phyloP scores from a whole-genome alignment of 208 protist species.

The Crithidia mellificae region DNA sequence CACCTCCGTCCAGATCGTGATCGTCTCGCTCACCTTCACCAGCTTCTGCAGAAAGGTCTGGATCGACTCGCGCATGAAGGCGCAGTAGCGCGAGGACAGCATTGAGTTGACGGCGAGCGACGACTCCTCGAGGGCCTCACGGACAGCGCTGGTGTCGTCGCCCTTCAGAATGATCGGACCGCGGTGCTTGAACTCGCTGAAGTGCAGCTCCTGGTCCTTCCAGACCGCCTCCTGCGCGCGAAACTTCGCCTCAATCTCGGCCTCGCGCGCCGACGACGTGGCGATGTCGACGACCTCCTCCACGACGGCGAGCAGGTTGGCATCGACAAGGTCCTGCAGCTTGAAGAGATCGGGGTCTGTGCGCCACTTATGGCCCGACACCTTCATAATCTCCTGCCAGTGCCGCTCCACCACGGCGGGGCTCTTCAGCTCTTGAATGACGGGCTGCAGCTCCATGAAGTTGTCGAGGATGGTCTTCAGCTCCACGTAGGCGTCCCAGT shows the following conservation, averaged over 20 bases:
- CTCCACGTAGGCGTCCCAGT: slow-evolving; percentile 95
- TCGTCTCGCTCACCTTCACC: slow-evolving; percentile 90
- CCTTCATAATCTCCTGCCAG: slow-evolving; percentile 95
- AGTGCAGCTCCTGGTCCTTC: slow-evolving; percentile 93
- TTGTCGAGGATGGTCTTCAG: slow-evolving; percentile 95
- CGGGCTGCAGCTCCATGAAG: slow-evolving; percentile 94
- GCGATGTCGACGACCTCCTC: slow-evolving; percentile 97
- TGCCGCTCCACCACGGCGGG: slow-evolving; percentile 93
- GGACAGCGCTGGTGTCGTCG: slow-evolving; percentile 86
- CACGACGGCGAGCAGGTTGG: slow-evolving; percentile 79
- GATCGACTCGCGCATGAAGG: slow-evolving; percentile 93
- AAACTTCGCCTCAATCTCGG: slow-evolving; percentile 95
- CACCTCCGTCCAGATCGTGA: slow-evolving; percentile 93
- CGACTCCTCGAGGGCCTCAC: slow-evolving; percentile 94
- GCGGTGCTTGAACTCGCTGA: slow-evolving; percentile 94
- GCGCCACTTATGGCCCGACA: slow-evolving; percentile 86
- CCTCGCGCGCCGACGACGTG: slow-evolving; percentile 94
- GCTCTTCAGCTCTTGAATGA: slow-evolving; percentile 93
- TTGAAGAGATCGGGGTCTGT: slow-evolving; percentile 94
- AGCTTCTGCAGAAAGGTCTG: slow-evolving; percentile 92
- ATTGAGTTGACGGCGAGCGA: slow-evolving; percentile 94
- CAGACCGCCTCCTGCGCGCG: slow-evolving; percentile 89
- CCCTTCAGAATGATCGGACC: slow-evolving; percentile 94
- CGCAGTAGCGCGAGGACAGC: slow-evolving; percentile 92
- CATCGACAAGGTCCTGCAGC: slow-evolving; percentile 92